Percentiles rank a stretch among this genome's conserved stretches.
Evolutionary conservation across 1,139 yeast species (phyloP).

Genomic region (Saccharomycopsis phalli): DNA sequence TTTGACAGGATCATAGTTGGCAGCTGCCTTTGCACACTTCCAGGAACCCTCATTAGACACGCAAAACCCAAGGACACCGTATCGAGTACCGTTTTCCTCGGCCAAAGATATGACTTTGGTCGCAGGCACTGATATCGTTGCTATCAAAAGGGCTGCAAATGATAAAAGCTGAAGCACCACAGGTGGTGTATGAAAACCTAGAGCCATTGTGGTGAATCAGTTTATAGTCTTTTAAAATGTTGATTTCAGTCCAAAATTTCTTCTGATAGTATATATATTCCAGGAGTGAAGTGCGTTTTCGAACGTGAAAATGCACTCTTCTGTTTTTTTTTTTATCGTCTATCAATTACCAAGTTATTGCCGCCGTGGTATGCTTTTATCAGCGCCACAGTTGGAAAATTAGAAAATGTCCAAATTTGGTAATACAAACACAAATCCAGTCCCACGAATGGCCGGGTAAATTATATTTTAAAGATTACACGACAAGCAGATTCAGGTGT

Average conservation of each 20-base stretch:
- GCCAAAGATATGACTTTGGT: conserved; percentile 43
- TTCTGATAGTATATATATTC: too few relatives aligned
- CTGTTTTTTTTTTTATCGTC: too few relatives aligned
- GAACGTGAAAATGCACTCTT: too few relatives aligned
- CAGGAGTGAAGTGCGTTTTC: too few relatives aligned
- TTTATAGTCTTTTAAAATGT: too few relatives aligned
- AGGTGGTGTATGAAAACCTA: conserved; percentile 24
- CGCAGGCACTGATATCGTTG: conserved; percentile 56
- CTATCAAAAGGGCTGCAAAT: conserved; percentile 44
- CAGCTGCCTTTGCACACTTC: conserved; percentile 41
- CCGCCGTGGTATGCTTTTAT: too few relatives aligned
- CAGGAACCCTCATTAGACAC: conserved; percentile 24
- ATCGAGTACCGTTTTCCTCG: conserved; percentile 42
- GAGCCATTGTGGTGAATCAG: background rate
- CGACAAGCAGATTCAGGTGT: too few relatives aligned
- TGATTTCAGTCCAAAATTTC: too few relatives aligned
- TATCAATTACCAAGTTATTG: too few relatives aligned
- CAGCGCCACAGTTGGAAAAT: too few relatives aligned
- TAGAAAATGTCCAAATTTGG: background rate
- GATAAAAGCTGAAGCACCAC: conserved; percentile 29
- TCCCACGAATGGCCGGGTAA: too few relatives aligned
- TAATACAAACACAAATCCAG: background rate
- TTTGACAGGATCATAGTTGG: conserved; percentile 37
- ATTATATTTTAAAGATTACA: too few relatives aligned
- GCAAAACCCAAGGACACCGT: conserved; percentile 87